Evolutionary conservation across 164 flowering plant genomes (phyloP), one percentile per base, ranked within the genome.

Genomic region (Akebia trifoliata): DNA sequence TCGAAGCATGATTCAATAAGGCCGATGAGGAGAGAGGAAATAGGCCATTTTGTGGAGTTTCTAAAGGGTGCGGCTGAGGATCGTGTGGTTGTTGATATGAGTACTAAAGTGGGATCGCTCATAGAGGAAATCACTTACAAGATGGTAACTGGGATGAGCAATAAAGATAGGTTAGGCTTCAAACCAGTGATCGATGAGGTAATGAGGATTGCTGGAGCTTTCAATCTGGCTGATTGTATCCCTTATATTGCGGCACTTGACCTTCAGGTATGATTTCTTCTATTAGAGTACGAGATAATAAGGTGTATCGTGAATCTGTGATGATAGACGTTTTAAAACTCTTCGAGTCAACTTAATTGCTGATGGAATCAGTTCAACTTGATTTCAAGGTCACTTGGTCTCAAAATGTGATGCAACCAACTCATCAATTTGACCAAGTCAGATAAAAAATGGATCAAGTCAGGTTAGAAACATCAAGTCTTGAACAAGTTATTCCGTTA

Each of bases 111-210:
- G 10, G 58, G 67, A 6, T 54, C 65, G 4, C 52, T 68, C 8
- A 60, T 31, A 0, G 48, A 67, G 4, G 56, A 64, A 12, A 61
- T 65, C 50, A 60, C 67, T 3, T 77, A 70, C 25, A 14, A 20
- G 55, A 76, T 76, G 80, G 70, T 76, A 20, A 59, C 76, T 44
- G 82, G 82, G 26, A n/a, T n/a, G n/a, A 69, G 69, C 68, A 80
- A 80, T 1, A 71, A 72, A 32, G 72, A 69, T 54, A 71, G 64
- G 11, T 54, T 54, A 2, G 76, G 79, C 1, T 77, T 78, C 57
- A 73, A 67, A 35, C 67, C 64, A 10, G 67, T 72, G 31, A 63
- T 78, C 1, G 67, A 72, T 26, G 80, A 78, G 18, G 69, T 44
- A 3, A 36, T 75, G 70, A 30, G 43, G 4, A 20, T 76, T 6